These are phyloP conservation scores for Phaeosphaeria sp. DNA, from an alignment of 2,329 filamentous ascomycete species.

Conservation along the genomic window DNA sequence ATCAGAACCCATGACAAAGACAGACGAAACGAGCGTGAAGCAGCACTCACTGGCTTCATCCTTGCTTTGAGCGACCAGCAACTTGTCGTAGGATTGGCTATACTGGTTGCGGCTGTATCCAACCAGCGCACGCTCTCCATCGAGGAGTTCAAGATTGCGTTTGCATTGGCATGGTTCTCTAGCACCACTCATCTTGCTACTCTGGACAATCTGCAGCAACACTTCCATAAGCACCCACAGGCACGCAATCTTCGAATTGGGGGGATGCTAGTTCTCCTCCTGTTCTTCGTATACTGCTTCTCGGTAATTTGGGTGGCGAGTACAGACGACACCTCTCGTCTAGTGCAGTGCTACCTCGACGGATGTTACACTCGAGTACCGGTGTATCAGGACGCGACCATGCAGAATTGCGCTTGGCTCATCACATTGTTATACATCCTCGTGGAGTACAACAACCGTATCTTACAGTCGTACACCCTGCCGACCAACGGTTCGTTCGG, in stretches of 20 bases:
- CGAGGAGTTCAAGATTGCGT: constrained; percentile 20
- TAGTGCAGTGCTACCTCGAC: background rate
- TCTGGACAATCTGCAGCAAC: constrained; percentile 18
- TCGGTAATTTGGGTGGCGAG: no score
- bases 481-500: no score
- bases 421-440: no score
- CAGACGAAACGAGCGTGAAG: constrained; percentile 15
- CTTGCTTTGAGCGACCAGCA: constrained; percentile 35
- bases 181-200: constrained; percentile 30
- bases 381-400: no score
- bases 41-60: constrained; percentile 29
- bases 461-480: no score
- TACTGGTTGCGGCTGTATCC: constrained; percentile 22
- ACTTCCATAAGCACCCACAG: constrained; percentile 15
- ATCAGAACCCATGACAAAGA: no score
- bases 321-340: constrained; percentile 10
- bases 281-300: no score
- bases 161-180: constrained; percentile 32
- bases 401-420: no score
- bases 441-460: no score
- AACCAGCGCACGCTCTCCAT: constrained; percentile 25
- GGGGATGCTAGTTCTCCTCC: no score
- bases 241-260: constrained; percentile 14
- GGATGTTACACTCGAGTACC: no score
- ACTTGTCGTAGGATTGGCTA: constrained; percentile 26